Conservation (phyloP, 768 basidiomycete species). For the Baorangia bicolor region DNA sequence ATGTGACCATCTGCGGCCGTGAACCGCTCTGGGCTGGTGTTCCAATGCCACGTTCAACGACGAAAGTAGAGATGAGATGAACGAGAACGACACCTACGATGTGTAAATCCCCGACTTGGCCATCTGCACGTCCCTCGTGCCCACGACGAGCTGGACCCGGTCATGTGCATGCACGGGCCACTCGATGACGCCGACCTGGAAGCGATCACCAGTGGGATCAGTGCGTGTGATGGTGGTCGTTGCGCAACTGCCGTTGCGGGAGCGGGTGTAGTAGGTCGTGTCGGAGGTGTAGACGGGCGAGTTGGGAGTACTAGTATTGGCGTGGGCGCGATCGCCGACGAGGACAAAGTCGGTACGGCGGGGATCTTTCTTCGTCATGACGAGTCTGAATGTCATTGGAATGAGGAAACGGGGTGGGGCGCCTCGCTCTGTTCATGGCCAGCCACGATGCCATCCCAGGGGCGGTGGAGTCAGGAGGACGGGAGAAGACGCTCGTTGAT, state of each 20-base stretch:
- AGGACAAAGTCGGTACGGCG: slow-evolving; percentile 25
- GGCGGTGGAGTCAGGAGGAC: neutral
- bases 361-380: slow-evolving; percentile 26
- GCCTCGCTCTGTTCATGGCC: neutral
- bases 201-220: slow-evolving; percentile 15
- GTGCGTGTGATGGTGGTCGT: slow-evolving; percentile 27
- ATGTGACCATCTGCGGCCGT: slow-evolving; percentile 15
- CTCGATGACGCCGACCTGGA: slow-evolving; percentile 32
- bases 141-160: slow-evolving; percentile 19
- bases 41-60: neutral
- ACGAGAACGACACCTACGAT: slow-evolving; percentile 10
- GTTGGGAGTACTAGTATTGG: neutral
- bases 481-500: neutral
- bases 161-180: slow-evolving; percentile 19
- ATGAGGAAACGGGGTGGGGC: no score
- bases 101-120: slow-evolving; percentile 23
- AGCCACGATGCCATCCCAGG: neutral
- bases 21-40: slow-evolving; percentile 27
- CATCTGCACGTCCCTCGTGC: slow-evolving; percentile 28
- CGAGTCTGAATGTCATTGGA: slow-evolving; percentile 22
- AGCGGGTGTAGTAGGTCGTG: slow-evolving; percentile 9
- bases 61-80: neutral
- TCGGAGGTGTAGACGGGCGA: slow-evolving; percentile 16
- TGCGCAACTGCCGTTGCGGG: slow-evolving; percentile 12
- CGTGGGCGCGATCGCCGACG: neutral